phyloP scores from a whole-genome alignment of 352 stramenopile species.

The Globisporangium paroecandrum region DNA sequence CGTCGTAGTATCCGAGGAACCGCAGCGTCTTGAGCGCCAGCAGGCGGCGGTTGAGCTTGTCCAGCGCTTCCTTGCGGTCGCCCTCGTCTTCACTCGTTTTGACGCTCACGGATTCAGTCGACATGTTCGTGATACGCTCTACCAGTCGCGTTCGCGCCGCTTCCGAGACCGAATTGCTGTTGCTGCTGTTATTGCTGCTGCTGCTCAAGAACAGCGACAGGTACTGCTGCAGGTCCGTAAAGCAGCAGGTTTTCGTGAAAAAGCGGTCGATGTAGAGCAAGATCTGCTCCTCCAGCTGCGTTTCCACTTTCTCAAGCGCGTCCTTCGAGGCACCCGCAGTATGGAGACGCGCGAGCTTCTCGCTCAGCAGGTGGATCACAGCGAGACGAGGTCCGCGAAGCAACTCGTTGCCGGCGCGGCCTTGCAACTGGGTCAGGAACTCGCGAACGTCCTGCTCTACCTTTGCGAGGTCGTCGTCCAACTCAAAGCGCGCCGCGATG shows the following conservation, averaged over 20 bases:
- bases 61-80: constrained; percentile 42
- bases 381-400: constrained; percentile 72
- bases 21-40: constrained; percentile 68
- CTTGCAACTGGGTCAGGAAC: constrained; percentile 46
- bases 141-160: constrained; percentile 35
- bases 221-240: constrained; percentile 84
- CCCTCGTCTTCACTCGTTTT: constrained; percentile 19
- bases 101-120: constrained; percentile 22
- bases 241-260: constrained; percentile 81
- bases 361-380: constrained; percentile 48
- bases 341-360: constrained; percentile 42
- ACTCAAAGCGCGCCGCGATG: constrained; percentile 47
- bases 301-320: constrained; percentile 32
- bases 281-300: constrained; percentile 44
- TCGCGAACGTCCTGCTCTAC: constrained; percentile 30
- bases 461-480: constrained; percentile 23
- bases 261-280: constrained; percentile 63
- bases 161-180: constrained; percentile 29
- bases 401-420: constrained; percentile 40
- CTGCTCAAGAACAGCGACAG: constrained; percentile 36
- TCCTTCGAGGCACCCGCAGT: constrained; percentile 3
- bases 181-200: constrained; percentile 11
- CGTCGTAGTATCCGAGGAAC: constrained; percentile 56
- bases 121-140: constrained; percentile 33
- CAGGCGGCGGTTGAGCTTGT: constrained; percentile 48